Base-by-base conservation (phyloP, 768 basidiomycete species). In the Lyophyllum decastes region DNA sequence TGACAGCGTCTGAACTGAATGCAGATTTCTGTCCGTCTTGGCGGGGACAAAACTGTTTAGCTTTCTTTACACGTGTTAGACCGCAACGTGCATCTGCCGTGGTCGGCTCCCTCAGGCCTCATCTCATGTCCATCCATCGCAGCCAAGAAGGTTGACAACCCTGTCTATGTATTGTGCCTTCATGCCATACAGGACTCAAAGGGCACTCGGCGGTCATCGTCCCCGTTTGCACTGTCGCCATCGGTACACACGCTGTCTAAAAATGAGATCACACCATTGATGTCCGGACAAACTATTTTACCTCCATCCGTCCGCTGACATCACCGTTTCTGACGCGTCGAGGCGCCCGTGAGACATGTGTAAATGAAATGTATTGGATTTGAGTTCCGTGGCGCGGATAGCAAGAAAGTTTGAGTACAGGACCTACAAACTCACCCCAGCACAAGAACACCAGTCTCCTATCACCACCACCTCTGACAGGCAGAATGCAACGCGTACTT, bases 21-120 rank as follows among this genome's bases (percentile, higher is more conserved):
- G 35, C 35, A 38, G 12, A 17, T 38, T 38, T 38, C 6, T 2
- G 44, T 35, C 49, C 46, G 27, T 19, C 34, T 38, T 45, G 34
- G 41, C 51, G 57, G 44, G n/a, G n/a, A n/a, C 26, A 33, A 26
- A 49, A 55, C 51, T 52, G 57, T 58, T 58, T 58, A 57, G 47
- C 27, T 55, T 49, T 49, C 17, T 33, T 41, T 26, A 52, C 57
- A 58, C 57, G 51, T 58, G 57, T 58, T 58, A 52, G 41, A 24
- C 50, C 33, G n/a, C 57, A 52, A 52, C 50, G 51, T 58, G 50
- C 50, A 34, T 47, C 25, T 16, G 43, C 45, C 44, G 34, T 25
- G 45, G 22, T 25, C 45, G 24, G 45, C 45, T 38, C 35, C 35
- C 35, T 10, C 10, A 4, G 14, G 14, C 14, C 35, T 17, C 16